These are phyloP conservation scores for Harringtonia aguacate DNA, from an alignment of 2,329 filamentous ascomycete genomes.

Conservation along the genomic window DNA sequence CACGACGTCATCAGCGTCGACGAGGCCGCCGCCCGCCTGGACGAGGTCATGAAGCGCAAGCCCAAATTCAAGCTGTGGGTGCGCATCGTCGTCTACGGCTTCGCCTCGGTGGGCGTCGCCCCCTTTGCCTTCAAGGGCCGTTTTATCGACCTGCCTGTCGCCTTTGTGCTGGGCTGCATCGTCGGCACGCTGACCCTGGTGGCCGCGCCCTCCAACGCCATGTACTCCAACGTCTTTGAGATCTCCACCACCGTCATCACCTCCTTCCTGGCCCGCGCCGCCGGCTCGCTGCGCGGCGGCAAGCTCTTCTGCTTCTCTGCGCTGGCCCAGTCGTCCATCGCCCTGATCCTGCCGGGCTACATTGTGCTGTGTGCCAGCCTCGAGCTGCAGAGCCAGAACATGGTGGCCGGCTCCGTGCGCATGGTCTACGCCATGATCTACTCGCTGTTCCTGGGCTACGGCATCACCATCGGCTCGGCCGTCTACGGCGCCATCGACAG, in stretches of 20 bases:
- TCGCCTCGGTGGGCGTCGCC: constrained; percentile 65
- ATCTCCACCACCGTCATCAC: constrained; percentile 46
- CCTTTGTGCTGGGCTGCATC: constrained; percentile 64
- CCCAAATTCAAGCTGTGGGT: constrained; percentile 40
- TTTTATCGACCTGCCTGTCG: constrained; percentile 66
- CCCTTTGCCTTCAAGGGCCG: constrained; percentile 72
- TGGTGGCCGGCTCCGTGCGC: constrained; percentile 60
- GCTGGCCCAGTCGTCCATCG: constrained; percentile 62
- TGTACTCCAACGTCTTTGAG: constrained; percentile 43
- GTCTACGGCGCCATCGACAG: constrained; percentile 52
- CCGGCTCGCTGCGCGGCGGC: constrained; percentile 51
- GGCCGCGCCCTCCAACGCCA: constrained; percentile 56
- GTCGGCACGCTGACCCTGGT: constrained; percentile 67
- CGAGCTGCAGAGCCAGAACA: constrained; percentile 58
- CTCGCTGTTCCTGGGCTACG: constrained; percentile 61
- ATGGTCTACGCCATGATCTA: constrained; percentile 69
- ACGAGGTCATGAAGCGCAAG: constrained; percentile 38
- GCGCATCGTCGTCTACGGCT: constrained; percentile 58
- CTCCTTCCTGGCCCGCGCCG: constrained; percentile 57
- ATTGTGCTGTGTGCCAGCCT: constrained; percentile 49
- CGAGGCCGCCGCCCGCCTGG: constrained; percentile 52
- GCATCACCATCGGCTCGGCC: constrained; percentile 56
- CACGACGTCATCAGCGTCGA: constrained; percentile 66
- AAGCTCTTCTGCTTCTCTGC: constrained; percentile 60
- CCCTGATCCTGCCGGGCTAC: constrained; percentile 62